A percentile compares a stretch with the other conserved stretches of the same genome.
These are phyloP conservation scores for Penicillium sp. DNA, from an alignment of 2,329 filamentous ascomycete species.

Conservation along the genomic window DNA sequence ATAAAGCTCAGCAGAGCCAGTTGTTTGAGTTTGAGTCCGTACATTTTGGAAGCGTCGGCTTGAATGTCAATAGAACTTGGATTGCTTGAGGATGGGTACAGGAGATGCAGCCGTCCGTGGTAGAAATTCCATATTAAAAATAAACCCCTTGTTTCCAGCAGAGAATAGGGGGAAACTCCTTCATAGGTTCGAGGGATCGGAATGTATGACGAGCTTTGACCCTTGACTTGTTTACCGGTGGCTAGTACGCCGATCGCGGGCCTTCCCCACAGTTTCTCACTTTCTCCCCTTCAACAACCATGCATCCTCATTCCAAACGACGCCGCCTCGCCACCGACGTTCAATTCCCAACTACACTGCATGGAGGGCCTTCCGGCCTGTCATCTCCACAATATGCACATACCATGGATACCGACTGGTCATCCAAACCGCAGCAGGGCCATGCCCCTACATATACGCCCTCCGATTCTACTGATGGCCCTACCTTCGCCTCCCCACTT, in stretches of 20 bases:
- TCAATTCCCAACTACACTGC: neutral
- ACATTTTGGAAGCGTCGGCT: slow-evolving; percentile 18
- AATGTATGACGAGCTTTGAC: slow-evolving; percentile 4
- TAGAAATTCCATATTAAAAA: neutral
- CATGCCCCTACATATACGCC: slow-evolving; percentile 12
- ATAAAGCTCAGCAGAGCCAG: slow-evolving; percentile 23
- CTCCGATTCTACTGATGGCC: slow-evolving; percentile 14
- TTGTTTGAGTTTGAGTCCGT: slow-evolving; percentile 23
- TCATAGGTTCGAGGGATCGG: slow-evolving; percentile 4
- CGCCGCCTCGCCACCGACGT: slow-evolving; percentile 6
- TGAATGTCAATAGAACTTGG: neutral
- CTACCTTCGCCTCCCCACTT: slow-evolving; percentile 17
- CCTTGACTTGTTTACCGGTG: neutral
- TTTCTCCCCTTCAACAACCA: neutral
- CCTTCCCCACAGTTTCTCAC: slow-evolving; percentile 6
- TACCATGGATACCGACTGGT: slow-evolving; percentile 11
- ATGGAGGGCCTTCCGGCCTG: neutral
- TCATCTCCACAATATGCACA: slow-evolving; percentile 3
- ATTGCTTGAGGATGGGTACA: neutral
- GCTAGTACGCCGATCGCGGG: neutral
- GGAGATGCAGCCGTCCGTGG: neutral
- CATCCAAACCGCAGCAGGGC: neutral
- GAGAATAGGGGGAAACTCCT: neutral
- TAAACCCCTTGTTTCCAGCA: neutral
- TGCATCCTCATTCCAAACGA: slow-evolving; percentile 6